Percentiles rank a stretch among this genome's conserved stretches.
Conservation (phyloP, 441 rosid genomes). For the Populus hybrid region DNA sequence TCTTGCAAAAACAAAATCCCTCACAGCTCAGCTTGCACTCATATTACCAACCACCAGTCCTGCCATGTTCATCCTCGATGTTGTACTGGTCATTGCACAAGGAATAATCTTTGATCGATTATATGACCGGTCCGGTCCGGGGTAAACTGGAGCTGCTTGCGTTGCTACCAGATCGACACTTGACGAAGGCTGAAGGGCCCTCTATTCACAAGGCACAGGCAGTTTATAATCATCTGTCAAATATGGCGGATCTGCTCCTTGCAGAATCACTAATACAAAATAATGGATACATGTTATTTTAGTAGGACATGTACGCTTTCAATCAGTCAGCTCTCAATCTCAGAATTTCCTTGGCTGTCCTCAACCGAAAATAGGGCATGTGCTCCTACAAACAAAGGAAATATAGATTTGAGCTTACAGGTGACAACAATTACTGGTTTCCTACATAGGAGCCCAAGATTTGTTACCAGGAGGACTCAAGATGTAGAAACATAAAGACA, state of each 20-base stretch:
- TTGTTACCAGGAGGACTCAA: not conserved
- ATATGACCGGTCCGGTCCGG: not conserved
- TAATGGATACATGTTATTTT: not conserved
- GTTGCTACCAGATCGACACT: not conserved
- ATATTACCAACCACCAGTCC: not conserved
- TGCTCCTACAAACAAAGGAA: slow-evolving; percentile 39
- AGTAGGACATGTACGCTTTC: not conserved
- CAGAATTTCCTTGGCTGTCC: slow-evolving; percentile 84
- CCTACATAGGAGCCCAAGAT: not conserved
- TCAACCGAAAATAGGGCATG: slow-evolving; percentile 79
- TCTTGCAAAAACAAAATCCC: not conserved
- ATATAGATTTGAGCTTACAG: not conserved
- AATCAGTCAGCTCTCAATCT: slow-evolving; percentile 67
- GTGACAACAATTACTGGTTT: not conserved
- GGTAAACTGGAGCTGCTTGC: not conserved
- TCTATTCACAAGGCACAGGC: slow-evolving; percentile 11
- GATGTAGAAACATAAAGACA: not conserved
- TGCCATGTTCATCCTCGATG: not conserved
- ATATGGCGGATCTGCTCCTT: not conserved
- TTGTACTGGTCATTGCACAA: not conserved
- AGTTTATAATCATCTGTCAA: not conserved
- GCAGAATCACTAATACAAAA: slow-evolving; percentile 2
- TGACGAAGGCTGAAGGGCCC: not conserved
- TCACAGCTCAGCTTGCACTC: not conserved
- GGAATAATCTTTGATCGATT: slow-evolving; percentile 3